These are phyloP conservation scores for Neovahlkampfia damariscottae DNA, from an alignment of 78 protist species.

Conservation along the genomic window DNA sequence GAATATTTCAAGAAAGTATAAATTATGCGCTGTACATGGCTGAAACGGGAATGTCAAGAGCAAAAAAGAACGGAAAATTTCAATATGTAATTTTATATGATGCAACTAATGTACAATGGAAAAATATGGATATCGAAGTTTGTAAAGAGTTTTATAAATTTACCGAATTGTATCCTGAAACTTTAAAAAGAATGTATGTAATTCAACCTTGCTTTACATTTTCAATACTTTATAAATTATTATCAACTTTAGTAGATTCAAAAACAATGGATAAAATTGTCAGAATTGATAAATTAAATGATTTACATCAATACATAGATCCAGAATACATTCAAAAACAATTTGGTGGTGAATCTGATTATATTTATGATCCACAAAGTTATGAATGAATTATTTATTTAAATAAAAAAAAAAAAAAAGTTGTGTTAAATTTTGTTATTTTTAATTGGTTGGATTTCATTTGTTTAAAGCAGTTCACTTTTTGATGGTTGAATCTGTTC, in stretches of 20 bases:
- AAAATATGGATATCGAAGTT: neutral
- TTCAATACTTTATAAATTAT: too few relatives aligned
- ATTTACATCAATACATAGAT: too few relatives aligned
- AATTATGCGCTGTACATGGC: neutral
- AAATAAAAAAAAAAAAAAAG: neutral
- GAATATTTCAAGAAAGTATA: neutral
- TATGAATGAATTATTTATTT: neutral
- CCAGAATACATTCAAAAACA: too few relatives aligned
- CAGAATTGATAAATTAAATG: too few relatives aligned
- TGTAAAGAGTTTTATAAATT: neutral
- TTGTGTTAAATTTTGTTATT: neutral
- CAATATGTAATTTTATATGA: neutral
- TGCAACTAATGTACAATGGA: neutral
- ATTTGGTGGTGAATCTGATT: too few relatives aligned
- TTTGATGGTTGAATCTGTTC: too few relatives aligned
- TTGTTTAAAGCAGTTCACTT: too few relatives aligned
- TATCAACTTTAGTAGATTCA: too few relatives aligned
- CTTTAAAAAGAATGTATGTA: neutral
- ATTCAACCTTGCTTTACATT: too few relatives aligned
- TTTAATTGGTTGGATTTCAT: too few relatives aligned
- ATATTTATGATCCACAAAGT: too few relatives aligned
- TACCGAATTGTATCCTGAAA: neutral
- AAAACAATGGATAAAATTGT: too few relatives aligned
- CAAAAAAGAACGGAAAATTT: neutral
- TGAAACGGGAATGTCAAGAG: neutral